Evolutionary conservation across 2,329 filamentous ascomycete species (phyloP), one percentile per base, ranked within the genome.

Genomic region (Alternaria hordeiaustralica): DNA sequence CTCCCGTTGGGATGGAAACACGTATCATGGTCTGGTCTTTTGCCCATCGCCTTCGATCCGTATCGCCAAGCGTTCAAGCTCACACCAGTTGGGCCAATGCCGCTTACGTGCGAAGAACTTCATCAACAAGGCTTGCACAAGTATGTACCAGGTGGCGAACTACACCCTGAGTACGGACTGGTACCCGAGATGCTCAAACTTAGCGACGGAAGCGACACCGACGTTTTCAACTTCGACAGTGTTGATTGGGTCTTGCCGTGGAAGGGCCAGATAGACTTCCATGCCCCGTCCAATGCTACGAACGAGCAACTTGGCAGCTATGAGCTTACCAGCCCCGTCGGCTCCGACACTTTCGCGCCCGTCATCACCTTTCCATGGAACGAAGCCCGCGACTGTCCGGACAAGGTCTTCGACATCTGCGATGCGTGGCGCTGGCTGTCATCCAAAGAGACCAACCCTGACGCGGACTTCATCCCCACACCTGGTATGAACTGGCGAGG

Each of bases 1-100:
- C 55, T 73, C 1, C 71, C 71, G 0, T 49, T 65, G 23, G 61
- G 64, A 0, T 73, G 70, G 71, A 64, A 47, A 2, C 70, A 72
- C 4, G 56, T 64, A 0, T 66, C 65, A 0, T 72, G 71, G 71
- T 56, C 50, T 2, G 70, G 70, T 0, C 56, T 71, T 0, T 33
- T 70, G 1, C 71, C 70, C 2, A 55, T 73, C 6, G 71, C 55
- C 0, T 73, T 72, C 11, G 71, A 73, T 15, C 63, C 68, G 0
- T 63, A 68, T 23, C 67, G 55, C 0, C 71, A 73, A 8, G 64
- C 60, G 0, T 73, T 73, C 56, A 72, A 73, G 30, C 51, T 73
- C 0, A 73, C 70, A 2, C 71, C 70, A 0, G 51, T 71, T 1
- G 71, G 71, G 1, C 63, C 70, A 0, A 30, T 73, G 2, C 70